A percentile compares a stretch with the other conserved stretches of the same genome.
Evolutionary conservation across 495 filamentous ascomycete species (phyloP).

Genomic region (Venustampulla echinocandica): DNA sequence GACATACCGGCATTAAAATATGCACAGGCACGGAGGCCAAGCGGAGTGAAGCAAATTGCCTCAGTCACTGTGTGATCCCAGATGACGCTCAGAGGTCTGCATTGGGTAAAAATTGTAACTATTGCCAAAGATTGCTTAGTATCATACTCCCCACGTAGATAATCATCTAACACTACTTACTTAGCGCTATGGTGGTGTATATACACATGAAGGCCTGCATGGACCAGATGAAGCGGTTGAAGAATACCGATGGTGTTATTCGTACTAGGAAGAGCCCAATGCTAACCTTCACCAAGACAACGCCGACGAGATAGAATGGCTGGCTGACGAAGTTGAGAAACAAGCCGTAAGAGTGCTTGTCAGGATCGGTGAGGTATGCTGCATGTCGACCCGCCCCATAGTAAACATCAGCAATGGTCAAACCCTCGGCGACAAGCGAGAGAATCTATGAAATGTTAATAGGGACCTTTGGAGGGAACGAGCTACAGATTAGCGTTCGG

Average conservation of each 20-base stretch:
- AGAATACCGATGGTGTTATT: slow-evolving; percentile 27
- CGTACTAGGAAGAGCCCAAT: slow-evolving; percentile 39
- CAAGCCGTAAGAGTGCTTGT: slow-evolving; percentile 9
- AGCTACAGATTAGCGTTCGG: too few species aligned
- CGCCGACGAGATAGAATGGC: slow-evolving; percentile 32
- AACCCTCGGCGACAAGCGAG: slow-evolving; percentile 24
- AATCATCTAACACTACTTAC: slow-evolving; percentile 1
- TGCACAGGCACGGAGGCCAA: slow-evolving; percentile 25
- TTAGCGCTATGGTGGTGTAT: slow-evolving; percentile 30
- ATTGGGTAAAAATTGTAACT: slow-evolving; percentile 22
- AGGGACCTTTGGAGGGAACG: too few species aligned
- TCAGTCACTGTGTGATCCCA: slow-evolving; percentile 4
- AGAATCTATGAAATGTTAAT: not conserved
- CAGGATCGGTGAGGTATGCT: slow-evolving; percentile 5
- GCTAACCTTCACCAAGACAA: slow-evolving; percentile 37
- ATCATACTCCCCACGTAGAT: too few species aligned
- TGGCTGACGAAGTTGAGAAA: slow-evolving; percentile 39
- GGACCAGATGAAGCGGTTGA: slow-evolving; percentile 28
- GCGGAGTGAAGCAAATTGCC: slow-evolving; percentile 25
- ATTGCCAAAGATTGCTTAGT: too few species aligned
- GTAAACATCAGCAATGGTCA: slow-evolving; percentile 29
- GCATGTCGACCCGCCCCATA: slow-evolving; percentile 36
- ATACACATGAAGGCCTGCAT: slow-evolving; percentile 29
- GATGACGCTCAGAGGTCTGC: slow-evolving; percentile 10
- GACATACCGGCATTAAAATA: slow-evolving; percentile 15